These are phyloP conservation scores for Coemansia sp. DNA, from an alignment of 192 early-diverging fungal species.

Conservation along the genomic window DNA sequence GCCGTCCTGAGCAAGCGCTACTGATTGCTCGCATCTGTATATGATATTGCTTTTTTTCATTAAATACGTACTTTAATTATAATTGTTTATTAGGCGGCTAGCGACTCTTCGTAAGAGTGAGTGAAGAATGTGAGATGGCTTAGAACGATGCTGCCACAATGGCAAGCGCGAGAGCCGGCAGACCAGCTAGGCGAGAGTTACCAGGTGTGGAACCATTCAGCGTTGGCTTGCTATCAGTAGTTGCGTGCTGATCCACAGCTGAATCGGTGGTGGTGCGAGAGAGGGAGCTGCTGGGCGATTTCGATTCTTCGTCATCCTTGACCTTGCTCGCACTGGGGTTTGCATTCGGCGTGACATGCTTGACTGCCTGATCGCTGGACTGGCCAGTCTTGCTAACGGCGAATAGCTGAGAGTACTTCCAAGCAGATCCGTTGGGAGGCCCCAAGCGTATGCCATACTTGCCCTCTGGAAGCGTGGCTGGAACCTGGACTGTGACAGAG, in stretches of 20 bases:
- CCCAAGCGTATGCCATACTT: constrained; percentile 29
- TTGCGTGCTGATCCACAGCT: neutral
- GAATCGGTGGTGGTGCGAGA: neutral
- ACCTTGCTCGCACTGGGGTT: neutral
- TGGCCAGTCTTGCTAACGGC: constrained; percentile 11
- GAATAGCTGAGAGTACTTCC: constrained; percentile 37
- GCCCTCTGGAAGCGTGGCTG: constrained; percentile 19
- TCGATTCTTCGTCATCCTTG: neutral
- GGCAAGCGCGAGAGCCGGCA: neutral
- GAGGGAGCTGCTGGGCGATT: neutral
- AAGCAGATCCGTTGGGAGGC: neutral
- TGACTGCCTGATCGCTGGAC: neutral
- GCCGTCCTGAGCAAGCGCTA: constrained; percentile 38
- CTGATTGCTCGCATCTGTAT: constrained; percentile 5
- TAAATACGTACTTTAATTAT: no score
- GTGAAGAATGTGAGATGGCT: neutral
- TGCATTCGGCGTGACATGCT: neutral
- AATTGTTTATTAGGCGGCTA: no score
- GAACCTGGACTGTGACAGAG: constrained; percentile 29
- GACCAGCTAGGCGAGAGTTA: neutral
- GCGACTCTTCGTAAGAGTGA: no score
- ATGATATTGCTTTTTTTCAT: neutral
- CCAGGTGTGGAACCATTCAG: neutral
- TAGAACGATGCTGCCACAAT: neutral
- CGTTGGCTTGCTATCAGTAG: neutral